Evolutionary conservation across 202 grass and related monocot genomes (phyloP), one percentile per base, ranked within the genome.

Genomic region (Tripidium arundinaceum): DNA sequence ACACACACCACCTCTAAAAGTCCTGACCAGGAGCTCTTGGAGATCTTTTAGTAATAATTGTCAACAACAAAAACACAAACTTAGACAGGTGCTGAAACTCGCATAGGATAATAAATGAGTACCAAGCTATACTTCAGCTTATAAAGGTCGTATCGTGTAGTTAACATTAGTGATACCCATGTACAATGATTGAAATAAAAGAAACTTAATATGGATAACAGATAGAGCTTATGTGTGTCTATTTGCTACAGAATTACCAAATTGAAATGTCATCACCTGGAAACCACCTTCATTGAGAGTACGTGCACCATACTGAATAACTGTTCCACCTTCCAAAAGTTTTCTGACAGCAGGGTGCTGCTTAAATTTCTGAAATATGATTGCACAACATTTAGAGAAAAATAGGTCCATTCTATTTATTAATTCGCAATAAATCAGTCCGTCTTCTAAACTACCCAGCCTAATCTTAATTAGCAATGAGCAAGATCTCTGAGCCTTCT

Each of bases 271-370:
- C 65, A 65, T 29, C 46, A 93, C 95, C 90, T 98, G 95, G 61
- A 94, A 98, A 68, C 95, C 92, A 74, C 95, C 95, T 91, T 98
- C 95, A 82, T 98, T 98, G 75, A 98, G 86, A 90, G 92, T 86
- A 60, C 95, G 92, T 74, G 95, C 95, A 67, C 95, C 92, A 84
- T 98, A 98, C 33, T 94, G 90, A 83, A 94, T 81, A 84, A 79
- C 88, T 74, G 82, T 89, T 86, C 92, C 95, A 73, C 95, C 95
- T 74, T 86, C 82, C 68, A 98, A 83, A 79, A 98, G 73, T 74
- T 86, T 52, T 85, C 70, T 86, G 78, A 98, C 76, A 28, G 92
- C 76, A 86, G 88, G 90, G 46, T 98, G 95, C 42, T 94, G 86
- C 79, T 98, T 98, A 31, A 98, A 89, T 91, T 94, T 98, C 95